Conservation (phyloP, 257 asterid species). For the Jacaranda copaia region DNA sequence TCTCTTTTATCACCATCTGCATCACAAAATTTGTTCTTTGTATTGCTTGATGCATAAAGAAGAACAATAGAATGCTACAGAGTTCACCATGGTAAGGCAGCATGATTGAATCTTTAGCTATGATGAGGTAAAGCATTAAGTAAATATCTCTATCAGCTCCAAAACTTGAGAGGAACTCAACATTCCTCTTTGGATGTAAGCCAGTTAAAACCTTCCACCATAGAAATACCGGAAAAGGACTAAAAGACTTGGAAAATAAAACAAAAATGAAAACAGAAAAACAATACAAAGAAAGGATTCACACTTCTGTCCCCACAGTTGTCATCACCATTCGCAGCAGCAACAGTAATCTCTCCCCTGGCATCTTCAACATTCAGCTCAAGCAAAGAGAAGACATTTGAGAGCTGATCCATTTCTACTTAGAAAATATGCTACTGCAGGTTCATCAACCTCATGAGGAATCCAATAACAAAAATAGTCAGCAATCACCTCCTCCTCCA, state of each 20-base stretch:
- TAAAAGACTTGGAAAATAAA: too few species aligned
- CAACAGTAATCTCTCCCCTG: conserved; percentile 26
- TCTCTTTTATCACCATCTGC: conserved; percentile 47
- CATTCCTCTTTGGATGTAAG: too few species aligned
- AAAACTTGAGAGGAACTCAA: too few species aligned
- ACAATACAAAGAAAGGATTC: not conserved
- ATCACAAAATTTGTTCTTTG: conserved; percentile 1
- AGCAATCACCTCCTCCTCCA: too few species aligned
- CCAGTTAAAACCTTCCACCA: too few species aligned
- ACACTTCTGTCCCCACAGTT: conserved; percentile 30
- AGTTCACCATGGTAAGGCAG: not conserved
- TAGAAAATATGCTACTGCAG: too few species aligned
- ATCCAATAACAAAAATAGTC: too few species aligned
- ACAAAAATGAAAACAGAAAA: too few species aligned
- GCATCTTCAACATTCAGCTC: conserved; percentile 56
- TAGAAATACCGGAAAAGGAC: too few species aligned
- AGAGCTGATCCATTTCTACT: conserved; percentile 20
- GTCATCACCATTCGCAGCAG: conserved; percentile 30
- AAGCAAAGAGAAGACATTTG: conserved; percentile 61
- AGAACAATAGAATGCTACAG: not conserved
- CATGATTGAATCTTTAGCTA: too few species aligned
- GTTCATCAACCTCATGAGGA: too few species aligned
- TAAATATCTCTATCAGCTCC: not conserved
- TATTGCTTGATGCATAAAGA: not conserved
- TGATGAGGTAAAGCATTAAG: not conserved